These are phyloP conservation scores for Solanum pennellii DNA, from an alignment of 257 asterid species.

Conservation along the genomic window DNA sequence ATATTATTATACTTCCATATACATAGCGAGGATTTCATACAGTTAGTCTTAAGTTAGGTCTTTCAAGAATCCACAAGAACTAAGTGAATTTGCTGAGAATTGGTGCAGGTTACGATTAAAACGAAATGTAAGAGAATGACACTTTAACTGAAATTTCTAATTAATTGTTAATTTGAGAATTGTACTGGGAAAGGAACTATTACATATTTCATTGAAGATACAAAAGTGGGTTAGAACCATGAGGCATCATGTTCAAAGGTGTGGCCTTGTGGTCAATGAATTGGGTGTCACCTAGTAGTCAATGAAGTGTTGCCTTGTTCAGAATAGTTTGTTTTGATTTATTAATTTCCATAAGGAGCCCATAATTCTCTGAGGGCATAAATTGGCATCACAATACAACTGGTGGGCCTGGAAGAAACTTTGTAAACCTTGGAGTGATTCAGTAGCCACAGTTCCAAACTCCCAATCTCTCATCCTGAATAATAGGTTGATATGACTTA, in stretches of 20 bases:
- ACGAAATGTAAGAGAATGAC: background rate
- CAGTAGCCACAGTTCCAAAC: background rate
- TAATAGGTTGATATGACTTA: background rate
- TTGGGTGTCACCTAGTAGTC: background rate
- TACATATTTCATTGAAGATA: background rate
- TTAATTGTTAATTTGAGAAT: background rate
- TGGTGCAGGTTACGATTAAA: background rate
- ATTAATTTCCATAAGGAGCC: background rate
- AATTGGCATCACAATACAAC: background rate
- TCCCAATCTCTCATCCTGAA: background rate
- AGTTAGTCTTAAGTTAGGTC: background rate
- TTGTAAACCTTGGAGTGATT: background rate
- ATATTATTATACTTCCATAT: background rate
- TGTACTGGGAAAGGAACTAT: background rate
- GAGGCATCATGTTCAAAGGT: background rate
- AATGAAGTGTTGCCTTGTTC: background rate
- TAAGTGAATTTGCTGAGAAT: background rate
- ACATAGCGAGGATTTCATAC: background rate
- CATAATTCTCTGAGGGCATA: background rate
- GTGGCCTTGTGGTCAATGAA: background rate
- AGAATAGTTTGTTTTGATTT: background rate
- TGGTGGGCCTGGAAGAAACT: background rate
- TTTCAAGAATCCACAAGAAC: background rate
- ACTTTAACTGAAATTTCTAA: background rate
- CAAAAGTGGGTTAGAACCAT: background rate